Conservation (phyloP, 83 land plant species). For the Diphasiastrum complanatum region DNA sequence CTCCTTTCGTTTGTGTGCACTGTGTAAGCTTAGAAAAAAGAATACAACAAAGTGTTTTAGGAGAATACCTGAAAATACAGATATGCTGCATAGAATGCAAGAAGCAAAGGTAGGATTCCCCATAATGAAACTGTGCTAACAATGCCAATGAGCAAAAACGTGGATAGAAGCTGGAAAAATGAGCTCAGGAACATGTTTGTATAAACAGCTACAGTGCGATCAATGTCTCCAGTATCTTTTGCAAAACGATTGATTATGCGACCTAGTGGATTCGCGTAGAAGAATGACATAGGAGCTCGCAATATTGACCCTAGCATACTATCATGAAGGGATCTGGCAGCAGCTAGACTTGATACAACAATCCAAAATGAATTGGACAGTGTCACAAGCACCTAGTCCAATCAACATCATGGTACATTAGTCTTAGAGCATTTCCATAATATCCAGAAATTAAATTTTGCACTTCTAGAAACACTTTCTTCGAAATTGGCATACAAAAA, state of each 20-base stretch:
- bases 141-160: constrained; percentile 86
- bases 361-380: constrained; percentile 77
- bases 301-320: constrained; percentile 68
- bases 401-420: too few relatives aligned
- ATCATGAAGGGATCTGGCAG: constrained; percentile 76
- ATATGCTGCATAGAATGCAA: constrained; percentile 74
- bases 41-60: neutral
- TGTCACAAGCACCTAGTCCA: constrained; percentile 74
- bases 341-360: constrained; percentile 66
- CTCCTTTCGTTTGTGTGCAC: too few relatives aligned
- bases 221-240: constrained; percentile 86
- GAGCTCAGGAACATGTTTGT: constrained; percentile 64
- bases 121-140: constrained; percentile 87
- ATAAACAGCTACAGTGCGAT: constrained; percentile 60
- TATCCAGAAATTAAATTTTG: too few relatives aligned
- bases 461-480: too few relatives aligned
- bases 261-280: constrained; percentile 87
- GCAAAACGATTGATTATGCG: constrained; percentile 93
- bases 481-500: too few relatives aligned
- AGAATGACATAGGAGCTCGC: constrained; percentile 94
- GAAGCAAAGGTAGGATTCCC: constrained; percentile 90
- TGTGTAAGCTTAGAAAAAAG: constrained; percentile 1
- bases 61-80: constrained; percentile 72
- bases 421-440: constrained; percentile 7
- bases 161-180: constrained; percentile 70